Conservation (phyloP, 805 yeast species). For the Spathaspora girioi region DNA sequence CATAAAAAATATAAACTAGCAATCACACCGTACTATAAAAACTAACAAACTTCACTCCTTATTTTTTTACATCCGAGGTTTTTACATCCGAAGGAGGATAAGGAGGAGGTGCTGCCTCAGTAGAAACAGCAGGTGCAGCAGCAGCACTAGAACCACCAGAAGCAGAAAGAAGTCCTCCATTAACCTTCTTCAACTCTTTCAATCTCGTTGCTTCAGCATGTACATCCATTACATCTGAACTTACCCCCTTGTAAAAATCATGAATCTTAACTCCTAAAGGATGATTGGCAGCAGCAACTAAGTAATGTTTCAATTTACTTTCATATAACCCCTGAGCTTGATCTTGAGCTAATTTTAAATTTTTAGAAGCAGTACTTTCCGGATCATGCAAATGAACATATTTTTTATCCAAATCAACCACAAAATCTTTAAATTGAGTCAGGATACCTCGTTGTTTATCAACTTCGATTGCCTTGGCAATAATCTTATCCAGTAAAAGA, state of each 20-base stretch:
- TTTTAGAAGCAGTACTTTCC: conserved; percentile 34
- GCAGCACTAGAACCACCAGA: neutral
- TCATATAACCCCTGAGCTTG: conserved; percentile 19
- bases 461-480: conserved; percentile 57
- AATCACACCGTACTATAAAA: neutral
- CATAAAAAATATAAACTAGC: neutral
- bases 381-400: conserved; percentile 57
- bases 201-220: conserved; percentile 73
- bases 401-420: conserved; percentile 53
- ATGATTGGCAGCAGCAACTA: conserved; percentile 42
- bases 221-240: conserved; percentile 56
- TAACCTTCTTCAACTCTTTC: conserved; percentile 51
- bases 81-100: neutral
- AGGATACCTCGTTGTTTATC: conserved; percentile 66
- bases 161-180: neutral
- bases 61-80: neutral
- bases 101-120: neutral
- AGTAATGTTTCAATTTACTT: conserved; percentile 27
- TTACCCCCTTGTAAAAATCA: conserved; percentile 53
- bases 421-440: conserved; percentile 51
- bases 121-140: neutral
- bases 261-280: conserved; percentile 59
- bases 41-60: neutral
- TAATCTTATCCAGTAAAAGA: conserved; percentile 55
- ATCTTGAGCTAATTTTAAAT: conserved; percentile 25